A percentile compares a stretch with the other conserved stretches of the same genome.
Evolutionary conservation across 352 stramenopile species (phyloP).

Genomic region (Pythium sp.): DNA sequence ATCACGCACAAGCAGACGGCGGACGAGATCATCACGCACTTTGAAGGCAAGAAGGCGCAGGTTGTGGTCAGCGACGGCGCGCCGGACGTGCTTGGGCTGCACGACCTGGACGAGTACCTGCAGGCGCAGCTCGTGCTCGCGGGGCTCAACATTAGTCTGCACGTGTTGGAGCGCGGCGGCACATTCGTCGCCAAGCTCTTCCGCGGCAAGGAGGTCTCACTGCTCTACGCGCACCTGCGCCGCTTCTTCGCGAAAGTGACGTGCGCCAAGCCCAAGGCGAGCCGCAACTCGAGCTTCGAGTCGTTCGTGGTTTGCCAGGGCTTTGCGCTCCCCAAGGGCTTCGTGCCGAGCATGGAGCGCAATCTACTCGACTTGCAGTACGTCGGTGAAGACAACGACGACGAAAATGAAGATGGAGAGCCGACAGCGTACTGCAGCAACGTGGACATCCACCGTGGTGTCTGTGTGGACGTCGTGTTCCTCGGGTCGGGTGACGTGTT

Average conservation of each 20-base stretch:
- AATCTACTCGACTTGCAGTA: conserved; percentile 74
- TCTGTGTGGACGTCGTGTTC: conserved; percentile 67
- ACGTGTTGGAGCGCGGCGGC: conserved; percentile 64
- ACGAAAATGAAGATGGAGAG: conserved; percentile 25
- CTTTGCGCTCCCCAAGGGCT: conserved; percentile 52
- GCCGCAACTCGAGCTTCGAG: conserved; percentile 84
- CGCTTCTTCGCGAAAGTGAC: conserved; percentile 71
- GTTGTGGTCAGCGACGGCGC: conserved; percentile 99
- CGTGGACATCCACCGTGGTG: conserved; percentile 37
- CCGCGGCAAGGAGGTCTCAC: conserved; percentile 72
- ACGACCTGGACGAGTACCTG: conserved; percentile 83
- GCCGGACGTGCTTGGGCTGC: conserved; percentile 93
- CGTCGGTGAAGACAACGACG: conserved; percentile 30
- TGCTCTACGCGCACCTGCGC: conserved; percentile 68
- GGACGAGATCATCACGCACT: conserved; percentile 67
- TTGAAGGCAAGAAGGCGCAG: conserved; percentile 88
- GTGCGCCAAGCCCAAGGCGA: conserved; percentile 83
- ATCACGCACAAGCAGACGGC: conserved; percentile 79
- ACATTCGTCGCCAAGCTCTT: conserved; percentile 88
- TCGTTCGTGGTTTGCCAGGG: conserved; percentile 76
- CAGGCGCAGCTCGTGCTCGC: conserved; percentile 78
- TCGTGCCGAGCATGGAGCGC: conserved; percentile 60
- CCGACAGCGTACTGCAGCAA: conserved; percentile 20
- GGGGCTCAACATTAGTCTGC: conserved; percentile 76
- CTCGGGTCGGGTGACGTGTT: conserved; percentile 73